Percentiles rank a stretch among this genome's conserved stretches.
phyloP scores from a whole-genome alignment of 495 filamentous ascomycete species.

The Elasticomyces elasticus region DNA sequence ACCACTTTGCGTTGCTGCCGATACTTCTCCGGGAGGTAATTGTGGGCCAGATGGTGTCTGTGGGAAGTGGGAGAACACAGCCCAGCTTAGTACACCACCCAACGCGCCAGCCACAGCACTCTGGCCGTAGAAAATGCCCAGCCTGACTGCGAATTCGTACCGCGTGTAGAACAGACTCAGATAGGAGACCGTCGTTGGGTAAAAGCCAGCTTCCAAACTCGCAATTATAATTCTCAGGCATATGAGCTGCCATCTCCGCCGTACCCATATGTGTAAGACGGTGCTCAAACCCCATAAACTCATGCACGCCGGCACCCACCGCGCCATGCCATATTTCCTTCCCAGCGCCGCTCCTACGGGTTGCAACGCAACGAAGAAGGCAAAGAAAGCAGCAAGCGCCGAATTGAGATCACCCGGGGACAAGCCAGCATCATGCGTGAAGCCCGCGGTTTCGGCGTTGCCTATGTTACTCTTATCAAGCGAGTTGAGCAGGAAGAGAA shows the following conservation, averaged over 20 bases:
- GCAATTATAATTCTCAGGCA: conserved; percentile 37
- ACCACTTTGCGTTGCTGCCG: background rate
- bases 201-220: conserved; percentile 42
- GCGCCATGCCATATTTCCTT: conserved; percentile 38
- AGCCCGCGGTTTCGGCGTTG: conserved; percentile 43
- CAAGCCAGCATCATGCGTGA: conserved; percentile 40
- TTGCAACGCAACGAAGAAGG: conserved; percentile 47
- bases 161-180: conserved; percentile 46
- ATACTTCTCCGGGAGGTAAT: conserved; percentile 1
- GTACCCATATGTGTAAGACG: conserved; percentile 35
- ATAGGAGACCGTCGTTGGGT: conserved; percentile 45
- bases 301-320: conserved; percentile 49
- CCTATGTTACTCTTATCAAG: conserved; percentile 46
- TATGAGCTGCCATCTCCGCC: conserved; percentile 32
- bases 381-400: conserved; percentile 46
- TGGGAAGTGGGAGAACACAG: conserved; percentile 31
- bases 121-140: conserved; percentile 48
- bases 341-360: conserved; percentile 48
- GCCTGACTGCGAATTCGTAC: conserved; percentile 43
- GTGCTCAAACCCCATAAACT: conserved; percentile 46
- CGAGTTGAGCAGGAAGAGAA: conserved; percentile 43
- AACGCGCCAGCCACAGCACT: conserved; percentile 49
- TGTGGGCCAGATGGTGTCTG: conserved; percentile 6
- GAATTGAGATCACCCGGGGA: conserved; percentile 41
- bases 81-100: conserved; percentile 40